phyloP scores from a whole-genome alignment of 169 alveolate species.

The Neospora caninum region DNA sequence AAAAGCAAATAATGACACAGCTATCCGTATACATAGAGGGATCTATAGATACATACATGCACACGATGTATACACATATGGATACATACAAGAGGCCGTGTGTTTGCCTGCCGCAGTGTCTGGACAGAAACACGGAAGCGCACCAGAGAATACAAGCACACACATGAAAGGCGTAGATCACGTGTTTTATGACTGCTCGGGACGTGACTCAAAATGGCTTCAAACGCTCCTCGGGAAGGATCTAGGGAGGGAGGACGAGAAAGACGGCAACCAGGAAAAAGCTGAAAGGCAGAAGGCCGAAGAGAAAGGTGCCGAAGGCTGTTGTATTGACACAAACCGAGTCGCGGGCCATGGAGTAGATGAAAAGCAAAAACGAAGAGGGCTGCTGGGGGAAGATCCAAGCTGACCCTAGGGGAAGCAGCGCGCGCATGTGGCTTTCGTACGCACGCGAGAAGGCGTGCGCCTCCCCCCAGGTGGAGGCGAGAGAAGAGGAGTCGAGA shows the following conservation, averaged over 20 bases:
- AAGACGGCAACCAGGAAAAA: not conserved
- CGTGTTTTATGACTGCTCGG: not conserved
- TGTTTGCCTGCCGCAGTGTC: not conserved
- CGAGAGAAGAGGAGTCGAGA: not conserved
- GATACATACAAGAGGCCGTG: not conserved
- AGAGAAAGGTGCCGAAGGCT: not conserved
- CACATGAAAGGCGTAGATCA: not conserved
- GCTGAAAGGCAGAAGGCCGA: not conserved
- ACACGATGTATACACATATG: not conserved
- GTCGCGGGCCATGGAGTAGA: constrained; percentile 10
- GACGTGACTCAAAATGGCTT: not conserved
- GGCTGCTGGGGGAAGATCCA: not conserved
- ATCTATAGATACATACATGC: not conserved
- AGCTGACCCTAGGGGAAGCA: not conserved
- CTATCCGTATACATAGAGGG: not conserved
- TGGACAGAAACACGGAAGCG: not conserved
- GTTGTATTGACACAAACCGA: not conserved
- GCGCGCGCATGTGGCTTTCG: not conserved
- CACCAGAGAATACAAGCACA: not conserved
- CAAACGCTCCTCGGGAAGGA: not conserved
- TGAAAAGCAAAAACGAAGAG: not conserved
- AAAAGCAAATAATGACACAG: not conserved
- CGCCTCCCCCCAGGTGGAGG: not conserved
- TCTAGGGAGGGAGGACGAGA: not conserved
- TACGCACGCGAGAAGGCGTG: not conserved